phyloP scores from a whole-genome alignment of 139 green algal species.

The Astrephomene gubernaculifera region DNA sequence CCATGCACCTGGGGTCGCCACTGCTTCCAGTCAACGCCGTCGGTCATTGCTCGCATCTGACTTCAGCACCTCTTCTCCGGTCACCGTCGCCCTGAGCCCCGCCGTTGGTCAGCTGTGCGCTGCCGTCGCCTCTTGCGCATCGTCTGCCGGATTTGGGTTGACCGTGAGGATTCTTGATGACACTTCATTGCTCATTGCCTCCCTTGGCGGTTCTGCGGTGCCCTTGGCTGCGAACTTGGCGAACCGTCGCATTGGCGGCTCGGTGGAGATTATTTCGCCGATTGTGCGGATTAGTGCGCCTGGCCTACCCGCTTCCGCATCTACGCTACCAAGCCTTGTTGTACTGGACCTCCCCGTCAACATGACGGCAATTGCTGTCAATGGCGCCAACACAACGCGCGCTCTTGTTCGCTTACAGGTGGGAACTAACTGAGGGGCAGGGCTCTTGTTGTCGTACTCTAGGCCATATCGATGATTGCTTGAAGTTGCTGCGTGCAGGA shows the following conservation, averaged over 20 bases:
- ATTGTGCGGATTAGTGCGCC: constrained; percentile 10
- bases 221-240: neutral
- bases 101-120: neutral
- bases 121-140: neutral
- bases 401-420: constrained; percentile 21
- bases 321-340: neutral
- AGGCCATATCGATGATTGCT: neutral
- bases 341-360: constrained; percentile 7
- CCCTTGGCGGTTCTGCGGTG: neutral
- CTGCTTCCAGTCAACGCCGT: neutral
- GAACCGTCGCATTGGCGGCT: neutral
- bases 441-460: neutral
- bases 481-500: constrained; percentile 12
- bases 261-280: neutral
- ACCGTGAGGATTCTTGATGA: neutral
- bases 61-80: neutral
- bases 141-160: neutral
- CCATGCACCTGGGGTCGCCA: too few relatives aligned
- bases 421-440: neutral
- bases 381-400: neutral
- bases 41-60: neutral
- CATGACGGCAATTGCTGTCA: neutral
- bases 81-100: constrained; percentile 1
- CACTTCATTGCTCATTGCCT: neutral
- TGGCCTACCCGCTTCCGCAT: neutral